phyloP scores from a whole-genome alignment of 106 monocot species.

The Chionographis japonica region DNA sequence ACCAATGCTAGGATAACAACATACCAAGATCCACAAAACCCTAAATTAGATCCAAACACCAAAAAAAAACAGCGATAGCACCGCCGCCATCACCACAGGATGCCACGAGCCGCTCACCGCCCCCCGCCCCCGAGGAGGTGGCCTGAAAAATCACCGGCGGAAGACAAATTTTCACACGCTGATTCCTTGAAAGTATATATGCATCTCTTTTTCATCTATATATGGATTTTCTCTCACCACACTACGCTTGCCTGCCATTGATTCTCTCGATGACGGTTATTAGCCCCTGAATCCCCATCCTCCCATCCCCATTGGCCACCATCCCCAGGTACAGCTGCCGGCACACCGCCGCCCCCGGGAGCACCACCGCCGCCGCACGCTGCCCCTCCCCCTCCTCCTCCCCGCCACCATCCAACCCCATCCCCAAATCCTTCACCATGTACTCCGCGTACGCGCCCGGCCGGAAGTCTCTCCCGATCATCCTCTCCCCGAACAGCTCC shows the following conservation, averaged over 20 bases:
- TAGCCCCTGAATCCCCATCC: conserved; percentile 39
- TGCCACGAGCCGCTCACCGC: too few relatives aligned
- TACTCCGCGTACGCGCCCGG: conserved; percentile 39
- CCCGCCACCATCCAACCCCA: conserved; percentile 14
- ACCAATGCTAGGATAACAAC: too few relatives aligned
- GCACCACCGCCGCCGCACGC: conserved; percentile 9
- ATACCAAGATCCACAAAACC: too few relatives aligned
- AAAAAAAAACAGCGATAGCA: too few relatives aligned
- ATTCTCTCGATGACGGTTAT: conserved; percentile 41
- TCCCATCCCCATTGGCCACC: conserved; percentile 46
- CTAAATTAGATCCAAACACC: too few relatives aligned
- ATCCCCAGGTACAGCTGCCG: conserved; percentile 37
- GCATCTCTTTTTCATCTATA: too few relatives aligned
- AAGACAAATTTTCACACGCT: too few relatives aligned
- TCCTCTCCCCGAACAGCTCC: conserved; percentile 44
- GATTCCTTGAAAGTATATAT: too few relatives aligned
- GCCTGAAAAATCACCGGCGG: too few relatives aligned
- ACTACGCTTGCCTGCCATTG: conserved; percentile 16
- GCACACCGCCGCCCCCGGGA: conserved; percentile 37
- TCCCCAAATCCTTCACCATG: conserved; percentile 56
- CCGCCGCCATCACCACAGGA: too few relatives aligned
- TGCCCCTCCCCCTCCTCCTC: neutral
- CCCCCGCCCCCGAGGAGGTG: too few relatives aligned
- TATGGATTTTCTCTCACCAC: too few relatives aligned
- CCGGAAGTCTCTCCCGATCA: conserved; percentile 30